Base-by-base conservation (phyloP, 2,329 filamentous ascomycete species). In the Beauveria rudraprayagi region DNA sequence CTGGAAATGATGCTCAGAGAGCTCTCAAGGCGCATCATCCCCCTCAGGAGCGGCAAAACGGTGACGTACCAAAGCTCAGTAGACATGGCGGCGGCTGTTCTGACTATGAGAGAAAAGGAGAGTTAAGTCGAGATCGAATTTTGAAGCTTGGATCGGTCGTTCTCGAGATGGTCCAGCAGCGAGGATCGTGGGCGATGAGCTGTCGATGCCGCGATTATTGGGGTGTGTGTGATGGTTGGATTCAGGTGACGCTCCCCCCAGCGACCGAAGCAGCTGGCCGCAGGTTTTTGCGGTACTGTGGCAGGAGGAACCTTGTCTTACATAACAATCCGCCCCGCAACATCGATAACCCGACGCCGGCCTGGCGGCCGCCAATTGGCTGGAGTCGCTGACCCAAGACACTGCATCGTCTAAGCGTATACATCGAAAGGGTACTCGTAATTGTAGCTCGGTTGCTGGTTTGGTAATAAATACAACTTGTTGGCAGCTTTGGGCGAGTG, bases 31-130 rank as follows among this genome's bases (percentile, higher is more conserved):
- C 51, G 46, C 56, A 59, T 40, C 16, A 16, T 37, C 41, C 52
- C 56, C 57, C 56, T 61, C 57, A 57, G 61, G 57, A 56, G 57
- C 51, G 57, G 44, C 61, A 69, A 68, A 68, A 68, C 66, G 68
- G 64, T 67, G 70, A 85, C 88, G 80, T 83, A 94, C 90, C 90
- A 94, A 76, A 88, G 83, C 81, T 92, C 89, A 71, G 88, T 80
- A 75, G 86, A 78, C 90, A 94, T 93, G 72, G 78, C 88, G 81
- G 65, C 71, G 73, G 72, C 72, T 66, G 68, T 72, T 63, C 59
- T 67, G 64, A 65, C 68, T 62, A 64, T 43, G 56, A 61, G 62
- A 59, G 43, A 61, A 64, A 64, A 54, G 60, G 63, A 62, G 57
- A 63, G 57, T 62, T 59, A 55, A 64, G 61, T 46, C 19, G 9